Evolutionary conservation across 805 yeast genomes (phyloP), one percentile per base, ranked within the genome.

Genomic region (Metschnikowia colocasiae): DNA sequence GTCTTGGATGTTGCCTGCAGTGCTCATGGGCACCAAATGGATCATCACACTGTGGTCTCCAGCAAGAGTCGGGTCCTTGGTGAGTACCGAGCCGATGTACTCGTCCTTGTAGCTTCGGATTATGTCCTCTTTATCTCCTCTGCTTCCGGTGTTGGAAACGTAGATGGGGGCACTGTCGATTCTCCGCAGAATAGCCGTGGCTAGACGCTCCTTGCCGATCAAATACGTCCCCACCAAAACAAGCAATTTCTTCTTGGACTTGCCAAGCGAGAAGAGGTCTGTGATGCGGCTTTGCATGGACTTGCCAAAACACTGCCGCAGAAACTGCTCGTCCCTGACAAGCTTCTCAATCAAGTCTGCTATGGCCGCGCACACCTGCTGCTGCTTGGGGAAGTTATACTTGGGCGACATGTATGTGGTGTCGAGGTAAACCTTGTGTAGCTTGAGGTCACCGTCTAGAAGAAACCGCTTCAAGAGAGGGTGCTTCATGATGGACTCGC

Each of bases 171-270:
- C 70, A 1, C 69, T 50, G 6, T 52, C 55, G 23, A 85, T 57
- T 18, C 56, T 59, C 42, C 76, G 66, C 55, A 88, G 86, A 10
- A 87, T 67, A 0, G 79, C 70, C 6, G 87, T 64, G 0, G 96
- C 97, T 25, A 94, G 62, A 48, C 84, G 79, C 61, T 94, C 99
- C 61, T 94, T 94, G 2, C 99, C 99, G 32, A 94, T 90, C 2
- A 91, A 79, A 63, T 94, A 94, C 0, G 96, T 83, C 0, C 98
- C 98, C 13, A 94, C 82, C 8, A 87, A 68, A 7, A 83, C 76
- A 50, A 87, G 64, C 49, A 76, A 73, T 47, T 73, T 71, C 47
- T 69, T 69, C 12, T 46, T 46, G 19, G 52, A 33, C 36, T 48
- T 27, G 40, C 47, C 13, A 1, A 33, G 36, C 9, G 51, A 48